Evolutionary conservation across 164 flowering plant species (phyloP), one percentile per base, ranked within the genome.

Genomic region (Buxus sempervirens): DNA sequence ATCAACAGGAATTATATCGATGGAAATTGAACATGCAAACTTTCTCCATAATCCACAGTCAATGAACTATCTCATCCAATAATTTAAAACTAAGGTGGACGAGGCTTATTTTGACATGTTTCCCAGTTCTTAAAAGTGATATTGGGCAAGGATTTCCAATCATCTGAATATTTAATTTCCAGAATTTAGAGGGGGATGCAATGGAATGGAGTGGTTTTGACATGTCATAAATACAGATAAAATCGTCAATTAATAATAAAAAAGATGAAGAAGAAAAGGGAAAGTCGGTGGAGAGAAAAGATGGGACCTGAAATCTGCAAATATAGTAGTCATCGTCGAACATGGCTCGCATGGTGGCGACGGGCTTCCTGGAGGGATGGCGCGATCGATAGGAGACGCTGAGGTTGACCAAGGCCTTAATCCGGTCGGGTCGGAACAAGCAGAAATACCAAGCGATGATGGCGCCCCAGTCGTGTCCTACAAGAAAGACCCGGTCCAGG

Each of bases 391-490:
- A 83, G 8, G 61, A 69, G 15, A 87, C 86, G 68, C 88, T 84
- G 62, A 77, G 32, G 54, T 79, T 84, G 41, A 89, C 88, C 79
- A 87, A 61, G 36, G 90, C 94, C 71, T 78, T 84, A 51, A 89
- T 70, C 24, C 86, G 63, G 36, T 89, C 91, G 3, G 91, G 90
- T 71, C 90, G 71, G 24, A 86, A 69, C 79, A 79, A 42, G 78
- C 88, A 82, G 22, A 89, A 71, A 41, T 78, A 32, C 96, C 96
- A 89, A 18, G 89, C 91, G 0, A 84, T 71, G 2, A 64, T 36
- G 4, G 96, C 92, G 0, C 96, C 92, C 90, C 90, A 90, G 58
- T 88, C 96, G 65, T 88, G 92, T 19, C 83, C 91, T n/a, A 90
- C 91, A 36, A 90, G 55, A 69, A 84, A 84, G 21, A 84, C 85